A percentile compares a stretch with the other conserved stretches of the same genome.
These are phyloP conservation scores for Leptosphaerulina australis DNA, from an alignment of 2,329 filamentous ascomycete genomes.

Conservation along the genomic window DNA sequence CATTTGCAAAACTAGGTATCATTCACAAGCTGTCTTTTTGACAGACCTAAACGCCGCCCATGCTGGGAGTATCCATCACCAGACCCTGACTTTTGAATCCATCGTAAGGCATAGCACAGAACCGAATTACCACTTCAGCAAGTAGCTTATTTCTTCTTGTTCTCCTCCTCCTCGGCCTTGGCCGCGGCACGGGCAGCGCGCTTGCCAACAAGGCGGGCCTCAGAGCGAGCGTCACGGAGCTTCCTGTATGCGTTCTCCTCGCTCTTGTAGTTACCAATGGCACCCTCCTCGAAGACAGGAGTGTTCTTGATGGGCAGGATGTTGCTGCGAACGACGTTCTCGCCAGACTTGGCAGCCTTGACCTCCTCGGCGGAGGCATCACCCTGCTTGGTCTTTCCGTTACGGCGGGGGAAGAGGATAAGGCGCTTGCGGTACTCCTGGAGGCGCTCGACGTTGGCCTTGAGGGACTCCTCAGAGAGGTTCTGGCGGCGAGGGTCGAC, in stretches of 20 bases:
- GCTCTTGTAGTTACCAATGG: constrained; percentile 70
- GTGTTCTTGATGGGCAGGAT: constrained; percentile 75
- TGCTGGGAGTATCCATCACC: constrained; percentile 43
- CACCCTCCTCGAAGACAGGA: constrained; percentile 78
- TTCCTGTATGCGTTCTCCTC: constrained; percentile 87
- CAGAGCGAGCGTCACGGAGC: constrained; percentile 82
- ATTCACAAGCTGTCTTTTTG: constrained; percentile 44
- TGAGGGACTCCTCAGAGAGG: constrained; percentile 92
- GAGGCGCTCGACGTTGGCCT: constrained; percentile 94
- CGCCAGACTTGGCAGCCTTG: constrained; percentile 66
- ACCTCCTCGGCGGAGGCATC: constrained; percentile 85
- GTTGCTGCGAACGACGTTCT: constrained; percentile 60
- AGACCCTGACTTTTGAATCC: constrained; percentile 41
- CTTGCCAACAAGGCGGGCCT: constrained; percentile 79
- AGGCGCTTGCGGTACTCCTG: constrained; percentile 96
- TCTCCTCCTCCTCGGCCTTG: constrained; percentile 79
- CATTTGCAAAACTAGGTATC: constrained; percentile 48
- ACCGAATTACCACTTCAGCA: constrained; percentile 25
- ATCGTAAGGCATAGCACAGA: constrained; percentile 38
- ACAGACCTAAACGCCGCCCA: constrained; percentile 49
- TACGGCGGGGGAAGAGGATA: constrained; percentile 96
- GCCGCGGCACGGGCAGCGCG: constrained; percentile 93
- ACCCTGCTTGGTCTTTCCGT: constrained; percentile 89
- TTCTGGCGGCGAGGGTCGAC: constrained; percentile 97
- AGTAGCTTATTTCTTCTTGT: constrained; percentile 76